Conservation (phyloP, 768 basidiomycete species). For the Xerocomellus intermedius region DNA sequence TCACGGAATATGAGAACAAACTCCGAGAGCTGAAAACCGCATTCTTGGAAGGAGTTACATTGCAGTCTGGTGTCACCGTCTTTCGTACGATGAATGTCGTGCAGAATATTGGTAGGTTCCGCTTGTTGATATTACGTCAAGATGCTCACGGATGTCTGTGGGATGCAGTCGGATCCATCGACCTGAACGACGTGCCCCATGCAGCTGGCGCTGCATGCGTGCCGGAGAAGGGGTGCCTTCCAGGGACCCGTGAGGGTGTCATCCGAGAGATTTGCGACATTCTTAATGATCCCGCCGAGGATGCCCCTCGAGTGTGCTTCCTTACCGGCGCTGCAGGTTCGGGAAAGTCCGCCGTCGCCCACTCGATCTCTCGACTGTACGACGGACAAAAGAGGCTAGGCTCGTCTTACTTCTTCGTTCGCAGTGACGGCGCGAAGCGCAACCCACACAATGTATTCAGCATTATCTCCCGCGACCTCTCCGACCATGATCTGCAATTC, state of each 20-base stretch:
- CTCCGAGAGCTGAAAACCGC: background rate
- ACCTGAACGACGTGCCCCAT: background rate
- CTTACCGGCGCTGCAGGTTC: constrained; percentile 19
- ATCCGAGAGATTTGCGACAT: background rate
- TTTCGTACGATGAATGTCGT: no score
- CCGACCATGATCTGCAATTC: constrained; percentile 12
- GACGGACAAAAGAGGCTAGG: background rate
- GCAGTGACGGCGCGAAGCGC: background rate
- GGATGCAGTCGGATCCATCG: background rate
- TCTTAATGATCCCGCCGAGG: background rate
- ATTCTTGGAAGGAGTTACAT: background rate
- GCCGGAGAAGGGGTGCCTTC: background rate
- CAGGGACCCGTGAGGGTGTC: background rate
- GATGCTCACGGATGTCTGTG: background rate
- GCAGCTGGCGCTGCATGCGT: background rate
- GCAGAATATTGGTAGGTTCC: no score
- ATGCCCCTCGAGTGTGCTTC: constrained; percentile 2
- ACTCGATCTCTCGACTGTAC: constrained; percentile 4
- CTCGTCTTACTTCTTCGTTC: constrained; percentile 15
- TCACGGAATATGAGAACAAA: background rate
- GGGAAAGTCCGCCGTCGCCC: background rate
- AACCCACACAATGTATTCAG: constrained; percentile 21
- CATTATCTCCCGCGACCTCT: constrained; percentile 27
- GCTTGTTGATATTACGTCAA: no score
- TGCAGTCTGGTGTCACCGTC: no score